phyloP scores from a whole-genome alignment of 805 yeast genomes.

The Millerozyma acaciae region DNA sequence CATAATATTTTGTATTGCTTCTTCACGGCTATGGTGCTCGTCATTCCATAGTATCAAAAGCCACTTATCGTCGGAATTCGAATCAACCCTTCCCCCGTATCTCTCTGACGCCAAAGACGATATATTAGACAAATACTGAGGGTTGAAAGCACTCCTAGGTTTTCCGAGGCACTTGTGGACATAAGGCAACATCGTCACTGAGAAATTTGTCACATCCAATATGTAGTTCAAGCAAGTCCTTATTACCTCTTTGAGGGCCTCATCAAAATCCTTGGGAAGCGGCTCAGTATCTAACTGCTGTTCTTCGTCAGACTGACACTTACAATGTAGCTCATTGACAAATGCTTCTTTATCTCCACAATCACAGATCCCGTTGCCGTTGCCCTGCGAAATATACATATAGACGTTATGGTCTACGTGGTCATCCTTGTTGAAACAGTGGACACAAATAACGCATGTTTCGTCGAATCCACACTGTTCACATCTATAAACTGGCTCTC shows the following conservation, averaged over 20 bases:
- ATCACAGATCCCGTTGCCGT: conserved; percentile 61
- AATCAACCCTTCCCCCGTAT: conserved; percentile 32
- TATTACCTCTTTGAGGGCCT: conserved; percentile 25
- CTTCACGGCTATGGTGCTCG: conserved; percentile 60
- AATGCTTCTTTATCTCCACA: conserved; percentile 73
- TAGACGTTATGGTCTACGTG: conserved; percentile 65
- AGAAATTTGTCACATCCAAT: conserved; percentile 38
- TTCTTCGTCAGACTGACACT: conserved; percentile 19
- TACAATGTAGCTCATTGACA: conserved; percentile 50
- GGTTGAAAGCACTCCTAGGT: conserved; percentile 18
- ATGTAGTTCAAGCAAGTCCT: conserved; percentile 37
- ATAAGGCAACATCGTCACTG: conserved; percentile 37
- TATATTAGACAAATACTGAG: conserved; percentile 25
- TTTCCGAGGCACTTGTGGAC: conserved; percentile 29
- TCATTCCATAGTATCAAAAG: conserved; percentile 71
- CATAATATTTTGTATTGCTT: conserved; percentile 47
- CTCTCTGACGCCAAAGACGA: conserved; percentile 27
- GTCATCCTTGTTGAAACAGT: conserved; percentile 68
- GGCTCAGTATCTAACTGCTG: conserved; percentile 6
- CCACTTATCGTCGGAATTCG: conserved; percentile 33
- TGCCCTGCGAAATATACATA: conserved; percentile 45
- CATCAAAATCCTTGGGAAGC: conserved; percentile 12
- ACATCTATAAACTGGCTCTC: conserved; percentile 71
- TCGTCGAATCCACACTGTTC: conserved; percentile 73
- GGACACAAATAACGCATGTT: conserved; percentile 71